Evolutionary conservation across 139 green algal genomes (phyloP).

Genomic region (Picochlorum sp.): DNA sequence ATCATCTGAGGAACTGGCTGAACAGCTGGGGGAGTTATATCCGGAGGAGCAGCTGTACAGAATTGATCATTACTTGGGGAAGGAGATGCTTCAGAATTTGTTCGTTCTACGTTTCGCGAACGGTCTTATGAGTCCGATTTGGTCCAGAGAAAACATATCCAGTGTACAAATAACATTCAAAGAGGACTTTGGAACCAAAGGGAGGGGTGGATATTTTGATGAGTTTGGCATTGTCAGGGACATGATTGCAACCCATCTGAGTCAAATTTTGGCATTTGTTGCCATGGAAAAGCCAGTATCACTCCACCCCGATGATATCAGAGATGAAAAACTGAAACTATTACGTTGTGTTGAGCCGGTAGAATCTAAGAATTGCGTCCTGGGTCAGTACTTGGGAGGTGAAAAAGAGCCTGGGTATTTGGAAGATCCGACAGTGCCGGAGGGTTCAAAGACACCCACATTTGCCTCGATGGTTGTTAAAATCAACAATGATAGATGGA

Average conservation of each 20-base stretch:
- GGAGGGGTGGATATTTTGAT: slow-evolving; percentile 96
- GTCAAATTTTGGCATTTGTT: slow-evolving; percentile 45
- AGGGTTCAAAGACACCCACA: slow-evolving; percentile 69
- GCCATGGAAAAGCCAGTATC: slow-evolving; percentile 90
- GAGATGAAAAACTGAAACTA: slow-evolving; percentile 83
- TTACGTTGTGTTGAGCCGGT: slow-evolving; percentile 67
- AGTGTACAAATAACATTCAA: slow-evolving; percentile 93
- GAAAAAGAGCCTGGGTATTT: slow-evolving; percentile 50
- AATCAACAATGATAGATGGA: slow-evolving; percentile 88
- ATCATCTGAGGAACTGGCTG: slow-evolving; percentile 51
- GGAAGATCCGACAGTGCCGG: slow-evolving; percentile 83
- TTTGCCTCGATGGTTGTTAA: slow-evolving; percentile 68
- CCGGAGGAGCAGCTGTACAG: slow-evolving; percentile 84
- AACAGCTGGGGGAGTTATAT: slow-evolving; percentile 62
- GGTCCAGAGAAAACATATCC: slow-evolving; percentile 73
- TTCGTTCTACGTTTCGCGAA: slow-evolving; percentile 95
- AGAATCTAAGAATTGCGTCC: slow-evolving; percentile 46
- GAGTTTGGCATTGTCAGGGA: slow-evolving; percentile 94
- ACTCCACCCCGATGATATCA: slow-evolving; percentile 83
- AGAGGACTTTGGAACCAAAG: slow-evolving; percentile 82
- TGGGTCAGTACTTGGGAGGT: slow-evolving; percentile 81
- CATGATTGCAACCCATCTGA: slow-evolving; percentile 90
- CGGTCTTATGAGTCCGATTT: slow-evolving; percentile 65
- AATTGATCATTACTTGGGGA: slow-evolving; percentile 98
- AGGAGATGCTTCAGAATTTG: slow-evolving; percentile 96